Evolutionary conservation across 352 stramenopile genomes (phyloP), one percentile per base, ranked within the genome.

Genomic region (Phytopythium kandeliae): DNA sequence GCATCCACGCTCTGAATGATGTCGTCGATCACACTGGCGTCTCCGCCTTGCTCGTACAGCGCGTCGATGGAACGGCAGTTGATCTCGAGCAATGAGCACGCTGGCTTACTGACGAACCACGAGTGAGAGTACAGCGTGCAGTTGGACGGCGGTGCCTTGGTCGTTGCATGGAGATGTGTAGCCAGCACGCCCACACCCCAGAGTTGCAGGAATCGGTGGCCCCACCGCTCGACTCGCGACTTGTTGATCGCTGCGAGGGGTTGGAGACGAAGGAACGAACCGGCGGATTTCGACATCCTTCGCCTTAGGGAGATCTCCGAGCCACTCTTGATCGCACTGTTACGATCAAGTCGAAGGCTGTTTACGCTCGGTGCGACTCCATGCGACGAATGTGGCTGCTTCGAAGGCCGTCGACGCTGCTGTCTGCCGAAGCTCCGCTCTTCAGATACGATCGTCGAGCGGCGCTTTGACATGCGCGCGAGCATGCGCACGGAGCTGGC

Each of bases 61-160:
- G 62, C 52, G 0, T n/a, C 4, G 0, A 9, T 49, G 6, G 33
- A 21, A n/a, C 57, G 26, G 24, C 63, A 76, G 19, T 57, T 30
- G 25, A 67, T 55, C 6, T 55, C 41, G n/a, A 76, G 28, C 24
- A 65, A 58, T 12, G 48, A 52, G n/a, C 66, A 76, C 3, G 60
- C 35, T 6, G 60, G 42, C 28, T 70, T 55, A 11, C 44, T 33
- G 2, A 56, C 54, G 41, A 68, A 59, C 63, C 67, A 76, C 16
- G 67, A 55, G 17, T 50, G 42, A 2, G 59, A 33, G 2, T 63
- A 57, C 22, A 69, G 16, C 4, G 28, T 26, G 16, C 59, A 69
- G 33, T 63, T 30, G 8, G 17, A 11, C 0, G 48, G 33, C 0
- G 48, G 25, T 1, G 55, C 3, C 9, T 70, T 58, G 0, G 22